Conservation (phyloP, 2,329 filamentous ascomycete species). For the Dendryphion nanum region DNA sequence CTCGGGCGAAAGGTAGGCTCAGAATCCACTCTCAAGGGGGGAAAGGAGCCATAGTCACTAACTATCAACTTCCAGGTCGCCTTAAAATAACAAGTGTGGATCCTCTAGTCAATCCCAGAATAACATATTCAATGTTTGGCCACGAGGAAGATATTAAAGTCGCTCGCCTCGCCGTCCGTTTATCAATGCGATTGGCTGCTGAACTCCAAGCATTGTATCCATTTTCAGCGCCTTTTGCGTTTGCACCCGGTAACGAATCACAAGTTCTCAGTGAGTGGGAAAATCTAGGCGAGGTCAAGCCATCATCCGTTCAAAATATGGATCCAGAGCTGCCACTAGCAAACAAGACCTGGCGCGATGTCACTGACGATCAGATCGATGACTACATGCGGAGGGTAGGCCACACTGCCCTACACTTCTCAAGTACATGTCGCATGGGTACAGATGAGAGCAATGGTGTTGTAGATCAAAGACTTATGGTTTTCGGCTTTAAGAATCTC, state of each 20-base stretch:
- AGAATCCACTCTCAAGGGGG: conserved; percentile 3
- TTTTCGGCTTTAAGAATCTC: conserved; percentile 25
- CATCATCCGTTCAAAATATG: conserved; percentile 5
- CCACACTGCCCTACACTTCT: conserved; percentile 11
- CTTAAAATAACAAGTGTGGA: conserved; percentile 10
- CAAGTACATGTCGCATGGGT: conserved; percentile 32
- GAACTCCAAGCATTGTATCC: conserved; percentile 10
- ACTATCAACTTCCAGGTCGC: conserved; percentile 5
- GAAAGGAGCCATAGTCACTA: conserved; percentile 3
- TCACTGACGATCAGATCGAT: conserved; percentile 11
- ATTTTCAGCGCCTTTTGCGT: conserved; percentile 11
- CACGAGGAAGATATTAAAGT: conserved; percentile 9
- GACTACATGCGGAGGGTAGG: conserved; percentile 10
- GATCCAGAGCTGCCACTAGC: conserved; percentile 3
- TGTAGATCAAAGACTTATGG: conserved; percentile 19
- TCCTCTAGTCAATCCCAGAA: conserved; percentile 10
- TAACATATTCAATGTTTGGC: conserved; percentile 12
- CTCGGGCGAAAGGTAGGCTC: conserved; percentile 9
- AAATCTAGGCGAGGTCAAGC: conserved; percentile 4
- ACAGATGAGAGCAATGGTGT: conserved; percentile 17
- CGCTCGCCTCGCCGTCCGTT: conserved; percentile 10
- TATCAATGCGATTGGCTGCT: conserved; percentile 10
- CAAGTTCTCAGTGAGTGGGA: conserved; percentile 10
- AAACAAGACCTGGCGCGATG: conserved; percentile 11
- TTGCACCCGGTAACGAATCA: conserved; percentile 10